Conservation (phyloP, 768 basidiomycete species). For the Tylopilus balloui region DNA sequence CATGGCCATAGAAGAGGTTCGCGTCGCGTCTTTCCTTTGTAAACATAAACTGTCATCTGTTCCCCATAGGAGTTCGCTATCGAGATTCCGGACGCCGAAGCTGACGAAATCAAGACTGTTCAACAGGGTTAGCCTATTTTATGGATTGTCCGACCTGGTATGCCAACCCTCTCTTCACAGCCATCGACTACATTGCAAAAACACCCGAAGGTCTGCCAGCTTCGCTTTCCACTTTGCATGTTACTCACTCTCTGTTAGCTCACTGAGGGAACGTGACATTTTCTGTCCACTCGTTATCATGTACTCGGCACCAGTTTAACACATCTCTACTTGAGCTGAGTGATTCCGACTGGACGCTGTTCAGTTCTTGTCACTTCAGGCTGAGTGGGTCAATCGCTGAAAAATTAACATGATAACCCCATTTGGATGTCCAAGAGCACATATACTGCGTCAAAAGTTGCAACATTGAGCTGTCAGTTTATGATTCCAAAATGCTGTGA, state of each 20-base stretch:
- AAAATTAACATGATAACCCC: slow-evolving; percentile 5
- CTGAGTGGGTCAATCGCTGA: slow-evolving; percentile 6
- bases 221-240: slow-evolving; percentile 6
- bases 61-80: slow-evolving; percentile 82
- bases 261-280: slow-evolving; percentile 34
- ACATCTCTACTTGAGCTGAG: neutral
- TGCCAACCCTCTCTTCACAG: slow-evolving; percentile 37
- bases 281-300: slow-evolving; percentile 10
- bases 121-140: slow-evolving; percentile 65
- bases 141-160: neutral
- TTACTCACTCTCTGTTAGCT: slow-evolving; percentile 35
- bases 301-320: slow-evolving; percentile 20
- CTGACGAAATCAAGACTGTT: slow-evolving; percentile 90
- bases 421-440: slow-evolving; percentile 9
- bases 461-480: slow-evolving; percentile 35
- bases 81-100: slow-evolving; percentile 97
- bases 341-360: neutral
- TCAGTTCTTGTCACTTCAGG: neutral
- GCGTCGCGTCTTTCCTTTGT: slow-evolving; percentile 4
- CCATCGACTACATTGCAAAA: slow-evolving; percentile 93
- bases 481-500: slow-evolving; percentile 44
- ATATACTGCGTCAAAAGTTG: neutral
- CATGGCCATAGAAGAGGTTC: slow-evolving; percentile 95
- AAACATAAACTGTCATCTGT: neutral
- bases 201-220: slow-evolving; percentile 72